Percentiles rank a stretch among this genome's conserved stretches.
These are phyloP conservation scores for Cyberlindnera samutprakarnensis DNA, from an alignment of 805 yeast species.

Conservation along the genomic window DNA sequence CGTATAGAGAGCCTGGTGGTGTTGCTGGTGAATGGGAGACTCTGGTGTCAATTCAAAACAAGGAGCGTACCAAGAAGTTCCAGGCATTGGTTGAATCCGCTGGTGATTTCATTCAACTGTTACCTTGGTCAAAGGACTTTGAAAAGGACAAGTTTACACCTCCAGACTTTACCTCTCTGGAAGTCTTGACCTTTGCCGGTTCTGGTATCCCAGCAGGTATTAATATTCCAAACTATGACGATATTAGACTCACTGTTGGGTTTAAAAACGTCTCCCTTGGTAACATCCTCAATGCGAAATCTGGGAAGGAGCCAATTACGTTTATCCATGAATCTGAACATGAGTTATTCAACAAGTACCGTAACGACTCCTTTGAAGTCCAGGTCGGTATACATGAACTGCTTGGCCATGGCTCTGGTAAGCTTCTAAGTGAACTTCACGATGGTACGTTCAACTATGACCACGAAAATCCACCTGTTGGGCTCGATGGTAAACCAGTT, in stretches of 20 bases:
- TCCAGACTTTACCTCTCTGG: slow-evolving; percentile 88
- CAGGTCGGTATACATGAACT: slow-evolving; percentile 92
- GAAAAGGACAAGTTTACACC: slow-evolving; percentile 86
- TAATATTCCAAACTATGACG: slow-evolving; percentile 89
- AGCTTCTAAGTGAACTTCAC: slow-evolving; percentile 53
- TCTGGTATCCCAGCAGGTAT: slow-evolving; percentile 92
- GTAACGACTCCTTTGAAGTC: slow-evolving; percentile 81
- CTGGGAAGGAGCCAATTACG: slow-evolving; percentile 60
- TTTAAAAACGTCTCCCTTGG: slow-evolving; percentile 89
- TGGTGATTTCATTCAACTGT: slow-evolving; percentile 47
- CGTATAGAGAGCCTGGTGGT: slow-evolving; percentile 88
- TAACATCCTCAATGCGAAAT: slow-evolving; percentile 70
- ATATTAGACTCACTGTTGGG: slow-evolving; percentile 74
- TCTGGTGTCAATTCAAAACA: slow-evolving; percentile 82
- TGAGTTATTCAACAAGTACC: slow-evolving; percentile 57
- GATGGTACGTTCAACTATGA: slow-evolving; percentile 71
- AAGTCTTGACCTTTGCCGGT: slow-evolving; percentile 83
- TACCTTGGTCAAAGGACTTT: slow-evolving; percentile 73
- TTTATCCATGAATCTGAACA: slow-evolving; percentile 50
- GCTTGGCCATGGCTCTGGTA: slow-evolving; percentile 89
- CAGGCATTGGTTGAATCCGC: slow-evolving; percentile 63
- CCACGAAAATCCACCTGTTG: slow-evolving; percentile 50
- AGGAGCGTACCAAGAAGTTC: slow-evolving; percentile 78
- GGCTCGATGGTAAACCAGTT: slow-evolving; percentile 53
- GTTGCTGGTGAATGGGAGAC: slow-evolving; percentile 95